These are phyloP conservation scores for Oehlia diaphana DNA, from an alignment of 192 early-diverging fungal species.

Conservation along the genomic window DNA sequence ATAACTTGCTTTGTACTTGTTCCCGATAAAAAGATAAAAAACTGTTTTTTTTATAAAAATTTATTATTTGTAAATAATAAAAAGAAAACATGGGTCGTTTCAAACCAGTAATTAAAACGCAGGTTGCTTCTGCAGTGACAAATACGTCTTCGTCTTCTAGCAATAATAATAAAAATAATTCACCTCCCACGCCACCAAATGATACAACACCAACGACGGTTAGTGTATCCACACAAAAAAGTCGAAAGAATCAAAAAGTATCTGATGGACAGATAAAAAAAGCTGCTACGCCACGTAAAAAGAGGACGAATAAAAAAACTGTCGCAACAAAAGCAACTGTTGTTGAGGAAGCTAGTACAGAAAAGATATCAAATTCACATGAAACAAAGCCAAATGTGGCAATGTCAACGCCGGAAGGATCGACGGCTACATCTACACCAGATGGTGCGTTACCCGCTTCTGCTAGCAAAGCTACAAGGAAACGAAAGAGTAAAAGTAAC, in stretches of 20 bases:
- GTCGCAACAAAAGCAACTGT: neutral
- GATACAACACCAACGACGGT: neutral
- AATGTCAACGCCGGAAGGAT: neutral
- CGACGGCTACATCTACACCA: neutral
- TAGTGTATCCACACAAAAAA: slow-evolving; percentile 5
- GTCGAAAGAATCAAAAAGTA: slow-evolving; percentile 19
- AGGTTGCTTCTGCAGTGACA: neutral
- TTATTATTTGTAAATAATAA: neutral
- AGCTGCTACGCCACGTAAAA: slow-evolving; percentile 3
- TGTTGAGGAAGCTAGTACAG: neutral
- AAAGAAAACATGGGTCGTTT: neutral
- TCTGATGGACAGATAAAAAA: slow-evolving; percentile 10
- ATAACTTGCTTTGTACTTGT: too few species aligned
- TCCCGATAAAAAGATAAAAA: too few species aligned
- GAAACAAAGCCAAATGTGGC: slow-evolving; percentile 1
- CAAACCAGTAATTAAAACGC: slow-evolving; percentile 4
- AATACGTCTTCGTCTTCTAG: neutral
- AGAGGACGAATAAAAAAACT: neutral
- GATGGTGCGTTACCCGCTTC: too few species aligned
- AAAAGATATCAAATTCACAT: neutral
- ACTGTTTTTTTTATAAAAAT: neutral
- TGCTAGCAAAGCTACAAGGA: neutral
- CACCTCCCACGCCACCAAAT: neutral
- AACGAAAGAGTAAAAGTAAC: slow-evolving; percentile 8
- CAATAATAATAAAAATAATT: neutral